Evolutionary conservation across 1,139 yeast genomes (phyloP).

Genomic region (Komagataea norvegica): DNA sequence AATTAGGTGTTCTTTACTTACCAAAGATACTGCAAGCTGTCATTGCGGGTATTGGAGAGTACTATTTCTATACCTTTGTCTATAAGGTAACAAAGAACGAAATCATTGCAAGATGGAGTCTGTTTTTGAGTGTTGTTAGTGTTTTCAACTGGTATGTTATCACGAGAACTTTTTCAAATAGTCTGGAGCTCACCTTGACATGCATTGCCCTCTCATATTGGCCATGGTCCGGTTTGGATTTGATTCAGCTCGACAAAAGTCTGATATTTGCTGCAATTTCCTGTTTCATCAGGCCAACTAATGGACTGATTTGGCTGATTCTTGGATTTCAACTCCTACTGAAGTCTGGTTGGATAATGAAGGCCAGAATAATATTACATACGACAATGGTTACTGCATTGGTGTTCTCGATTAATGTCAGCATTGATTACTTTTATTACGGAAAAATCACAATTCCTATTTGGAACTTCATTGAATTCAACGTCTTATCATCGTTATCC

Average conservation of each 20-base stretch:
- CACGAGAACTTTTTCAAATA: slow-evolving; percentile 83
- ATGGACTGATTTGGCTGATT: slow-evolving; percentile 65
- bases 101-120: slow-evolving; percentile 41
- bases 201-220: slow-evolving; percentile 66
- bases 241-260: slow-evolving; percentile 24
- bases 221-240: slow-evolving; percentile 50
- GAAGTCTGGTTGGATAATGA: slow-evolving; percentile 11
- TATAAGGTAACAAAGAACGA: slow-evolving; percentile 34
- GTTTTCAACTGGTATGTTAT: slow-evolving; percentile 81
- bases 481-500: slow-evolving; percentile 67
- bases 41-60: slow-evolving; percentile 71
- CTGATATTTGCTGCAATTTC: slow-evolving; percentile 46
- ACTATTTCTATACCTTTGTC: slow-evolving; percentile 48
- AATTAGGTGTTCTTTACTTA: slow-evolving; percentile 35
- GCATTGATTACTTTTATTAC: slow-evolving; percentile 60
- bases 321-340: slow-evolving; percentile 40
- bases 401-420: slow-evolving; percentile 34
- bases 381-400: slow-evolving; percentile 26
- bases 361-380: slow-evolving; percentile 21
- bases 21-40: slow-evolving; percentile 72
- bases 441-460: slow-evolving; percentile 56
- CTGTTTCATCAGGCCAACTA: slow-evolving; percentile 79
- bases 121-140: slow-evolving; percentile 55
- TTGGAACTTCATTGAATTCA: slow-evolving; percentile 67
- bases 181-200: slow-evolving; percentile 72